Conservation (phyloP, 345 rosid genomes). For the Viola odorata region DNA sequence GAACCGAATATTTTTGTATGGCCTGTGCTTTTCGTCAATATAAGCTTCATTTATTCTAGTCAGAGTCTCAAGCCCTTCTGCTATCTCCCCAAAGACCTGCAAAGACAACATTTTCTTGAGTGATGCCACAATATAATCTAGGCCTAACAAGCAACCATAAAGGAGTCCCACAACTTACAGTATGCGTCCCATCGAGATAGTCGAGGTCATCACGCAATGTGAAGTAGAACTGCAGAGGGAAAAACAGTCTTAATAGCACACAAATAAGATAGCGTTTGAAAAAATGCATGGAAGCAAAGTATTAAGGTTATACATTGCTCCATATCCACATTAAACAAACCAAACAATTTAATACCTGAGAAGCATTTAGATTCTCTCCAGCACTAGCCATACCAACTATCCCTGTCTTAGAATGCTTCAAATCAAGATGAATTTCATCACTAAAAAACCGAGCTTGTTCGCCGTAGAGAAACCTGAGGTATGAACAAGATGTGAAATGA, state of each 20-base stretch:
- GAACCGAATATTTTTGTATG: constrained; percentile 72
- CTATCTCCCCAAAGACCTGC: constrained; percentile 92
- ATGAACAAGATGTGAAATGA: not conserved
- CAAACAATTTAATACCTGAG: constrained; percentile 51
- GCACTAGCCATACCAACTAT: constrained; percentile 95
- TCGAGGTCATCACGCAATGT: constrained; percentile 84
- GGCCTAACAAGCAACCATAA: not conserved
- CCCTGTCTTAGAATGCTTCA: constrained; percentile 79
- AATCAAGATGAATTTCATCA: constrained; percentile 83
- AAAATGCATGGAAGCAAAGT: no score
- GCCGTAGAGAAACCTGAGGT: constrained; percentile 69
- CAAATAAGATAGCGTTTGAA: not conserved
- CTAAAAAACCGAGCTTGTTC: constrained; percentile 86
- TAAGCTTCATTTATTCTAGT: constrained; percentile 84
- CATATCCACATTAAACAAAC: not conserved
- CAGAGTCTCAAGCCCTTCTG: constrained; percentile 83
- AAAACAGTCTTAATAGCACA: constrained; percentile 16
- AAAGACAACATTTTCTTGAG: constrained; percentile 3
- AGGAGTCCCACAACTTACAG: constrained; percentile 40
- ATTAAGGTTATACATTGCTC: not conserved
- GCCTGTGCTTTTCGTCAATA: constrained; percentile 75
- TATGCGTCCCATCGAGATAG: constrained; percentile 96
- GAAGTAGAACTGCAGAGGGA: constrained; percentile 62
- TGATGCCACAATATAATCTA: not conserved
- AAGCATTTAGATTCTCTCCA: constrained; percentile 95